Conservation (phyloP, 1,284 basidiomycete species). For the Ganoderma boninense region DNA sequence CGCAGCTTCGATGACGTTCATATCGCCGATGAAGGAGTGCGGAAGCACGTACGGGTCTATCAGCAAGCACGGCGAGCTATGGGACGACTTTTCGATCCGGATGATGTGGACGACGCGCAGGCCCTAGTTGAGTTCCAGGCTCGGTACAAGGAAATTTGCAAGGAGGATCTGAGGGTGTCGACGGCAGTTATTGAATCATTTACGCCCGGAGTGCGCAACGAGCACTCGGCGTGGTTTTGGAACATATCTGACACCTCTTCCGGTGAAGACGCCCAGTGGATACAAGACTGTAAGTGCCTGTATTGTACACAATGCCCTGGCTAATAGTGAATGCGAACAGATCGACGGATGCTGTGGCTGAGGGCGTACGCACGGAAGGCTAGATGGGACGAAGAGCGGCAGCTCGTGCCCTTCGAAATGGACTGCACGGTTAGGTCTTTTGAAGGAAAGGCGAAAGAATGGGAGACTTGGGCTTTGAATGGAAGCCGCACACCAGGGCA, state of each 20-base stretch:
- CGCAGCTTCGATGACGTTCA: conserved; percentile 11
- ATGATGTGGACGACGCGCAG: background rate
- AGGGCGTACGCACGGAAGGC: conserved; percentile 1
- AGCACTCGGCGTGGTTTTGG: conserved; percentile 12
- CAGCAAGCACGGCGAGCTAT: background rate
- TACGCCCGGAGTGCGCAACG: background rate
- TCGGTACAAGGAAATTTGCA: background rate
- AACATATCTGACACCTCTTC: background rate
- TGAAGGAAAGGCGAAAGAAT: background rate
- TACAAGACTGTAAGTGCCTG: background rate
- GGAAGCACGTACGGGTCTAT: conserved; percentile 6
- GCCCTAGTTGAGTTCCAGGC: background rate
- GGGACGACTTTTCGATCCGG: background rate
- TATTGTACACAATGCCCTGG: no score
- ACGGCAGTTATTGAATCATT: conserved; percentile 3
- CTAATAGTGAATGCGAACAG: background rate
- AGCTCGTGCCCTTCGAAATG: conserved; percentile 10
- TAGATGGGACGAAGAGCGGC: conserved; percentile 5
- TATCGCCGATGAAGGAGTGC: background rate
- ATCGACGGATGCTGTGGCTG: conserved; percentile 1
- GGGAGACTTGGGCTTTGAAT: background rate
- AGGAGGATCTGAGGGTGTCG: background rate
- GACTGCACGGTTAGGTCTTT: background rate
- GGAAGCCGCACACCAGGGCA: background rate
- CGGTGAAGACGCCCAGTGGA: background rate